Evolutionary conservation across 441 rosid genomes (phyloP).

Genomic region (Erodium moschatum): DNA sequence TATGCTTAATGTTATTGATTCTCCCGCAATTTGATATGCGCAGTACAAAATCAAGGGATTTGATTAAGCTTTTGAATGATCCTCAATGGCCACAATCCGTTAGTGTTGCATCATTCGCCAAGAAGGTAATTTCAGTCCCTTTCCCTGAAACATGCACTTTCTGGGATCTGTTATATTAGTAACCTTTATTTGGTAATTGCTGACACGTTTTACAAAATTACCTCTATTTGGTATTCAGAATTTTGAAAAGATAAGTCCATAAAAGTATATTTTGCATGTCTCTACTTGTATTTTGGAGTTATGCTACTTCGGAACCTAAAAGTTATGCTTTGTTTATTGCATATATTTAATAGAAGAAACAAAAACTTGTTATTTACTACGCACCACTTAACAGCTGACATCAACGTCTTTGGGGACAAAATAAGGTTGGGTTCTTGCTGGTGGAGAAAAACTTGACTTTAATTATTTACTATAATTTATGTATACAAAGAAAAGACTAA

Average conservation of each 20-base stretch:
- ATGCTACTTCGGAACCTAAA: not conserved
- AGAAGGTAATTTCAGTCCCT: conserved; percentile 50
- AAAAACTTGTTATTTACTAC: no score
- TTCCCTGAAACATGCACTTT: not conserved
- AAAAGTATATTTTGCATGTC: not conserved
- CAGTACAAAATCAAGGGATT: conserved; percentile 64
- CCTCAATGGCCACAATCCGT: conserved; percentile 64
- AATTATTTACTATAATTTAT: not conserved
- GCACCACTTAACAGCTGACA: not conserved
- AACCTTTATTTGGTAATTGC: not conserved
- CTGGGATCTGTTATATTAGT: not conserved
- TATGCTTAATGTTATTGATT: conserved; percentile 1
- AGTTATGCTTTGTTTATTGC: not conserved
- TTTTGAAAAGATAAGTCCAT: not conserved
- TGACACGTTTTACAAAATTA: no score
- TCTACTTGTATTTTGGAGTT: not conserved
- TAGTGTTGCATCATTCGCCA: conserved; percentile 52
- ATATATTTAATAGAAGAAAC: no score
- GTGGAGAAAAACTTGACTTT: not conserved
- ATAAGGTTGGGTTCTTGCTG: not conserved
- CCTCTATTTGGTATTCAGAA: not conserved
- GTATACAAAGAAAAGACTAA: not conserved
- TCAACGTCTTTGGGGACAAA: not conserved
- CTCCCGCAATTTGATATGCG: conserved; percentile 21
- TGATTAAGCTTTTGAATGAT: conserved; percentile 50